Evolutionary conservation across 371 early-diverging fungal species (phyloP).

Genomic region (Lichtheimia hyalospora): DNA sequence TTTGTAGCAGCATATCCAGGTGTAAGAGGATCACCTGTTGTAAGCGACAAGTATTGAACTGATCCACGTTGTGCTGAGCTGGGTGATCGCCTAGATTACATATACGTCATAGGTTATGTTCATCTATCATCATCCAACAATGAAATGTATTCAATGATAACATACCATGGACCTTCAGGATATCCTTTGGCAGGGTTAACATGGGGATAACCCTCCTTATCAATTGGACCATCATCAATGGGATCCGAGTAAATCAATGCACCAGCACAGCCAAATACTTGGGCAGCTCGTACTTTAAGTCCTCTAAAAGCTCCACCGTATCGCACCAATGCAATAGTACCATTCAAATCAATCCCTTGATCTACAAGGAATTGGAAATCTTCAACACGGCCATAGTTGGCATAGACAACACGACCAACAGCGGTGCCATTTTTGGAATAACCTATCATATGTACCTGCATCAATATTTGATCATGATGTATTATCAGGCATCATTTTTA

Average conservation of each 20-base stretch:
- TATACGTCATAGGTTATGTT: background rate
- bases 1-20: slow-evolving; percentile 60
- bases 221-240: slow-evolving; percentile 25
- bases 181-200: slow-evolving; percentile 52
- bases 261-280: slow-evolving; percentile 56
- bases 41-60: slow-evolving; percentile 45
- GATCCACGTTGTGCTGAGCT: slow-evolving; percentile 63
- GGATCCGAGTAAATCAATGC: slow-evolving; percentile 47
- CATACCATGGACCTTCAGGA: slow-evolving; percentile 64
- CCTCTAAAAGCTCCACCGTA: slow-evolving; percentile 62
- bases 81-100: slow-evolving; percentile 30
- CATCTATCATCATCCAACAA: too few relatives aligned
- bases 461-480: background rate
- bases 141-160: background rate
- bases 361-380: slow-evolving; percentile 55
- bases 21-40: slow-evolving; percentile 69
- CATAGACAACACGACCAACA: slow-evolving; percentile 63
- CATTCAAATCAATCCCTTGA: slow-evolving; percentile 48
- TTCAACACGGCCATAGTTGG: slow-evolving; percentile 61
- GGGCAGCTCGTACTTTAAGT: slow-evolving; percentile 64
- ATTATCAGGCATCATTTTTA: slow-evolving; percentile 1
- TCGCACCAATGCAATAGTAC: slow-evolving; percentile 60
- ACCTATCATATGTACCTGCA: slow-evolving; percentile 10
- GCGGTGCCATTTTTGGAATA: slow-evolving; percentile 66
- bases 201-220: slow-evolving; percentile 27